Percentiles rank a stretch among this genome's conserved stretches.
Evolutionary conservation across 768 basidiomycete genomes (phyloP).

Genomic region (Mycena sanguinolenta): DNA sequence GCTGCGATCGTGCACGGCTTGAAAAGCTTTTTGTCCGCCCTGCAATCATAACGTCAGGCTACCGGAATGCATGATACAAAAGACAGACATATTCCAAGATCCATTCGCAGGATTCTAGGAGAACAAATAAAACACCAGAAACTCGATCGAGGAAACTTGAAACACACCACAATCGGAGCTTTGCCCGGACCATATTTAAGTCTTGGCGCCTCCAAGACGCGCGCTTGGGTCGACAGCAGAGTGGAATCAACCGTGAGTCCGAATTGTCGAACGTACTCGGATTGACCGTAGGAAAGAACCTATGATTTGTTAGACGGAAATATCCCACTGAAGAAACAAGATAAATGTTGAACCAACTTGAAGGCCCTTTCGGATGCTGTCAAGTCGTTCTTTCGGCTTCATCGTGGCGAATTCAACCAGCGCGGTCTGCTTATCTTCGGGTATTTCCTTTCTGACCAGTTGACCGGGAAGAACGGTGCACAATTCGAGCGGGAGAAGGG

Average conservation of each 20-base stretch:
- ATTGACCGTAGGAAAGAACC: conserved; percentile 57
- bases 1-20: conserved; percentile 61
- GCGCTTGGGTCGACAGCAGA: conserved; percentile 58
- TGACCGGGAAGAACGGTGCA: conserved; percentile 76
- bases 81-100: conserved; percentile 77
- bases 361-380: conserved; percentile 67
- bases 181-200: conserved; percentile 62
- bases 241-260: conserved; percentile 53
- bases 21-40: conserved; percentile 78
- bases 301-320: conserved; percentile 27
- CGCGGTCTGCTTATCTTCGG: conserved; percentile 72
- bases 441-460: conserved; percentile 80
- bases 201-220: conserved; percentile 61
- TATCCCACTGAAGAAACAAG: conserved; percentile 25
- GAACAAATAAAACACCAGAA: neutral
- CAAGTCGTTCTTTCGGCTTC: conserved; percentile 69
- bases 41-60: conserved; percentile 46
- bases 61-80: neutral
- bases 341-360: no score
- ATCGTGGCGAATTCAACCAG: conserved; percentile 80
- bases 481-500: conserved; percentile 76
- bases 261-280: conserved; percentile 59
- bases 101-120: conserved; percentile 72
- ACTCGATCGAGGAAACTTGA: neutral
- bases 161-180: conserved; percentile 57